Evolutionary conservation across 805 yeast species (phyloP).

Genomic region (Candida boleticola): DNA sequence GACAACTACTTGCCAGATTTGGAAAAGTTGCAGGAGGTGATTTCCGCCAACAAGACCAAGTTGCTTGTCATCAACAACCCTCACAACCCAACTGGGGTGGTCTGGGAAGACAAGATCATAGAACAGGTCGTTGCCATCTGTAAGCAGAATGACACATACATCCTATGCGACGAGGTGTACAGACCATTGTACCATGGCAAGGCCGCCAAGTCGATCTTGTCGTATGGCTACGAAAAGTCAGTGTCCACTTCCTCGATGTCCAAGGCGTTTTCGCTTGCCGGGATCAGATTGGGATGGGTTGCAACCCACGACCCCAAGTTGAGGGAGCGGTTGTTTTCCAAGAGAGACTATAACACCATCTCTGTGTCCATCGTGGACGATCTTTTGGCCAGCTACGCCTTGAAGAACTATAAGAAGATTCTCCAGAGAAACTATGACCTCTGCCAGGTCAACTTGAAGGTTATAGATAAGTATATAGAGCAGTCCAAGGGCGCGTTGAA

Average conservation of each 20-base stretch:
- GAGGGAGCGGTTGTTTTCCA: slow-evolving; percentile 29
- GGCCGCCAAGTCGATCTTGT: slow-evolving; percentile 30
- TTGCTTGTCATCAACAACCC: slow-evolving; percentile 48
- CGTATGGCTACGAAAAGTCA: slow-evolving; percentile 40
- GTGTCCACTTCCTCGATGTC: slow-evolving; percentile 51
- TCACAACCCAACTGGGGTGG: slow-evolving; percentile 46
- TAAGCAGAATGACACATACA: slow-evolving; percentile 23
- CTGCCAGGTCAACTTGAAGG: slow-evolving; percentile 35
- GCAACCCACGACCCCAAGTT: slow-evolving; percentile 32
- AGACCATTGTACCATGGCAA: slow-evolving; percentile 49
- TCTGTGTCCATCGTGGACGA: slow-evolving; percentile 50
- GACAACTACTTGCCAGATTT: slow-evolving; percentile 38
- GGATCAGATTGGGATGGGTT: slow-evolving; percentile 54
- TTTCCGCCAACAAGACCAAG: slow-evolving; percentile 34
- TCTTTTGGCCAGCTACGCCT: slow-evolving; percentile 40
- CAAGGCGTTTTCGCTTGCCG: slow-evolving; percentile 55
- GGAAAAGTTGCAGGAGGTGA: slow-evolving; percentile 24
- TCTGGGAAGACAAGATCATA: slow-evolving; percentile 35
- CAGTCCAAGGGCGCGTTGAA: slow-evolving; percentile 28
- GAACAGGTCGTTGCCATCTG: slow-evolving; percentile 38
- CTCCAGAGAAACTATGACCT: slow-evolving; percentile 39
- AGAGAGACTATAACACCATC: slow-evolving; percentile 52
- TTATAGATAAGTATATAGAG: slow-evolving; percentile 32
- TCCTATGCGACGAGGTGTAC: slow-evolving; percentile 54
- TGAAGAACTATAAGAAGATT: slow-evolving; percentile 30